Evolutionary conservation across 2,329 filamentous ascomycete species (phyloP), one percentile per base, ranked within the genome.

Genomic region (Bipolaris oryzae): DNA sequence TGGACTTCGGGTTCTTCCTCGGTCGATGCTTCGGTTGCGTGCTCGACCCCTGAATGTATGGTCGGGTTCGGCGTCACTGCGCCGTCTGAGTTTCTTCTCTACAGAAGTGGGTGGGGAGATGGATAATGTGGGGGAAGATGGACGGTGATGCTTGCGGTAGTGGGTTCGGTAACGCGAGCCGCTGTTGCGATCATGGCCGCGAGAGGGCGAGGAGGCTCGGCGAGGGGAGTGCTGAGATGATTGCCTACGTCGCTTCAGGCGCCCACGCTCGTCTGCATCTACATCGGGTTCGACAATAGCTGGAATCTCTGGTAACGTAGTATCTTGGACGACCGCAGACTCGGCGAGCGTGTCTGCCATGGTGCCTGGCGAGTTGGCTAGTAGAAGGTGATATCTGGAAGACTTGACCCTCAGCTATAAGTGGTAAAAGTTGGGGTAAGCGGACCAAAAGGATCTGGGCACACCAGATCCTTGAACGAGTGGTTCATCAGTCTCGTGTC

Each of bases 281-380:
- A 47, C 55, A 15, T 64, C 75, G 58, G 82, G 79, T 57, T 75
- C 69, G 39, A 70, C 71, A 31, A 79, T 72, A 25, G 73, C 80
- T 37, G 70, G 72, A 11, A 75, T 74, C 25, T 76, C 72, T 16
- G 76, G 78, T 7, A 76, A 28, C 3, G 25, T 68, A 43, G 81
- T 80, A 18, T 69, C 78, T 20, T 43, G 35, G 18, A 28, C 37
- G 48, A 34, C 13, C 16, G 23, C 25, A 16, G 41, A 28, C 33
- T 49, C 51, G 18, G 16, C 52, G 31, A 50, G 44, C 13, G 38
- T 23, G 25, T 53, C 54, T 41, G 56, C 21, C 42, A 58, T 54
- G 15, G 25, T 54, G 44, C 20, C 52, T 52, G 33, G 33, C 47
- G 18, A 44, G 37, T 31, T 49, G 54, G 11, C 16, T 45, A 39